phyloP scores from a whole-genome alignment of 805 yeast genomes.

The Suhomyces sp. region DNA sequence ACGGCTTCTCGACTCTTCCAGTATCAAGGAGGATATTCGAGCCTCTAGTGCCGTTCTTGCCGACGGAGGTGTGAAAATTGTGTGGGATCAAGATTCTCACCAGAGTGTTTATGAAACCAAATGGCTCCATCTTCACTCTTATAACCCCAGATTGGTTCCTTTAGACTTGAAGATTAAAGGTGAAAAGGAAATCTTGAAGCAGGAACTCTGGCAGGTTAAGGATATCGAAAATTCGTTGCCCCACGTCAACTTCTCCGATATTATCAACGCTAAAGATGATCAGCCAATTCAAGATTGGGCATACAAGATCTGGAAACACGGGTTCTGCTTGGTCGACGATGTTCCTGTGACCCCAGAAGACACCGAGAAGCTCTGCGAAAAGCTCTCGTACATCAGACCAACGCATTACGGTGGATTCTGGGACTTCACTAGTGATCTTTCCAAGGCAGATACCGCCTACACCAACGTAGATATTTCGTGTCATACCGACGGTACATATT shows the following conservation, averaged over 20 bases:
- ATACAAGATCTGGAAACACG: constrained; percentile 51
- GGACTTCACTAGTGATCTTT: constrained; percentile 71
- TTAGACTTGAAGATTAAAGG: constrained; percentile 25
- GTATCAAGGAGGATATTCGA: constrained; percentile 27
- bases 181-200: constrained; percentile 27
- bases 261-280: constrained; percentile 37
- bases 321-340: constrained; percentile 60
- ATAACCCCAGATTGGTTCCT: constrained; percentile 48
- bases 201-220: constrained; percentile 45
- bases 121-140: constrained; percentile 53
- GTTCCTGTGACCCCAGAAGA: constrained; percentile 61
- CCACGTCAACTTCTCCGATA: constrained; percentile 45
- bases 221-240: constrained; percentile 44
- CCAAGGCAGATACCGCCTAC: constrained; percentile 70
- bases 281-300: constrained; percentile 56
- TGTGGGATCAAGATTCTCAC: constrained; percentile 46
- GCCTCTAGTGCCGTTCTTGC: constrained; percentile 13
- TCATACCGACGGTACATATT: constrained; percentile 75
- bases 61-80: constrained; percentile 16
- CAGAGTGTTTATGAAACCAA: constrained; percentile 31
- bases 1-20: constrained; percentile 55
- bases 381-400: constrained; percentile 59
- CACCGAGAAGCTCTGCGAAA: constrained; percentile 56
- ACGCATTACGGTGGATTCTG: constrained; percentile 82
- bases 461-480: constrained; percentile 62